Conservation (phyloP, 2,329 filamentous ascomycete genomes). For the Aspergillus pseudotamarii region DNA sequence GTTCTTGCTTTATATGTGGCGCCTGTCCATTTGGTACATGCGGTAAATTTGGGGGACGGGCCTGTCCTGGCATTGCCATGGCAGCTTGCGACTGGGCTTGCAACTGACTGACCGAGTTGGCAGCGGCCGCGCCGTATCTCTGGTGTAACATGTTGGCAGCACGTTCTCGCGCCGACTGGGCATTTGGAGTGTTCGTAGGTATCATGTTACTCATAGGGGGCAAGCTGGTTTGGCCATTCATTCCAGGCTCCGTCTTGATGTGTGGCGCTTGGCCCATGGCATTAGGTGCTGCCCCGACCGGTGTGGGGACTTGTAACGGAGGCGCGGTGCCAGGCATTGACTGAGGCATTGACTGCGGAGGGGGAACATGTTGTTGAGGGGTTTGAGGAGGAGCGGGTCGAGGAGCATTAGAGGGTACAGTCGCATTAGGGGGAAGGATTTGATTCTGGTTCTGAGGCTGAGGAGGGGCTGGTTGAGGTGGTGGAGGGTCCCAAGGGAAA, state of each 20-base stretch:
- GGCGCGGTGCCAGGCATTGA: constrained; percentile 32
- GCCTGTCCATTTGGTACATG: constrained; percentile 43
- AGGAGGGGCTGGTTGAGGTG: constrained; percentile 57
- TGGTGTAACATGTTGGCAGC: constrained; percentile 55
- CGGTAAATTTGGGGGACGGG: constrained; percentile 30
- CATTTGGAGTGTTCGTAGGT: constrained; percentile 40
- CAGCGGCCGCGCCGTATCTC: constrained; percentile 47
- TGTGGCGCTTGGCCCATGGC: constrained; percentile 40
- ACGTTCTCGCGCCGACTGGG: constrained; percentile 57
- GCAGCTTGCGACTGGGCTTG: constrained; percentile 44
- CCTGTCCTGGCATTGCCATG: constrained; percentile 39
- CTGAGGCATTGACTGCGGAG: constrained; percentile 39
- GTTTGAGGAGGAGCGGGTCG: constrained; percentile 34
- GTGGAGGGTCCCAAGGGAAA: constrained; percentile 94
- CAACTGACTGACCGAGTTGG: constrained; percentile 47
- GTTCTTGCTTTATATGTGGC: constrained; percentile 46
- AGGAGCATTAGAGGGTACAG: constrained; percentile 49
- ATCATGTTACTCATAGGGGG: constrained; percentile 40
- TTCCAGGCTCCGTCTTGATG: constrained; percentile 58
- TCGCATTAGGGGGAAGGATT: constrained; percentile 42
- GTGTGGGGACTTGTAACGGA: constrained; percentile 26
- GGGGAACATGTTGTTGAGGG: constrained; percentile 40
- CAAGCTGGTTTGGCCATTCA: constrained; percentile 39
- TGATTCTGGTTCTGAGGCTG: constrained; percentile 42
- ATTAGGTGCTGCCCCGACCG: constrained; percentile 23